Evolutionary conservation across 2,329 filamentous ascomycete genomes (phyloP), one percentile per base, ranked within the genome.

Genomic region (Fusarium armeniacum): DNA sequence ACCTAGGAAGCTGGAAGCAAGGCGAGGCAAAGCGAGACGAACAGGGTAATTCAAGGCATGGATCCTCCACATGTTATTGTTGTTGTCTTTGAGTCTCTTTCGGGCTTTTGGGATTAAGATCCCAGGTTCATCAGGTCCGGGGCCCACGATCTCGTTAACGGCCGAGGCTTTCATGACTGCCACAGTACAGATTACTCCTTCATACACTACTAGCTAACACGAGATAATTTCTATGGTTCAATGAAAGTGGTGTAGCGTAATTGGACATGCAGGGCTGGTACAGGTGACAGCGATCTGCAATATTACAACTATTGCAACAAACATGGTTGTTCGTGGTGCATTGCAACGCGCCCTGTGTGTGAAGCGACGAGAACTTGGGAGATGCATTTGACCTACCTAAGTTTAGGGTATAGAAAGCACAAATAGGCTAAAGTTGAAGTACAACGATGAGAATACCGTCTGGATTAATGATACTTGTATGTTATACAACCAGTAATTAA

Each of bases 161-260:
- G 44, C 54, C 44, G 63, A 70, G 55, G 63, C 53, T 59, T 65
- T 18, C 32, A 66, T 56, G 47, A 40, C 36, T 63, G 3, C 20
- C 20, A 20, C 20, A 20, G 20, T 20, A 46, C 50, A 60, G 53
- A 58, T 61, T 30, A 22, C 41, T 38, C 56, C 57, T 41, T 53
- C 46, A 55, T 61, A 6, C 24, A 33, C 33, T 28, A 28, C 43
- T 55, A 40, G 18, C 18, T 18, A 65, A 52, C 47, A 66, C 49
- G 56, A 67, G 56, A 64, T 52, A 65, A 73, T 71, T 66, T 75
- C 57, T 71, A 57, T 57, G 58, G 62, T 30, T 57, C 54, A 28
- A 68, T 47, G 57, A 51, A 65, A 62, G 35, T 61, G 53, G 56
- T 62, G 72, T 73, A 70, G 67, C 62, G 71, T 62, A 70, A 65